Percentiles rank a stretch among this genome's conserved stretches.
These are phyloP conservation scores for Epichloe aotearoae DNA, from an alignment of 2,329 filamentous ascomycete genomes.

Conservation along the genomic window DNA sequence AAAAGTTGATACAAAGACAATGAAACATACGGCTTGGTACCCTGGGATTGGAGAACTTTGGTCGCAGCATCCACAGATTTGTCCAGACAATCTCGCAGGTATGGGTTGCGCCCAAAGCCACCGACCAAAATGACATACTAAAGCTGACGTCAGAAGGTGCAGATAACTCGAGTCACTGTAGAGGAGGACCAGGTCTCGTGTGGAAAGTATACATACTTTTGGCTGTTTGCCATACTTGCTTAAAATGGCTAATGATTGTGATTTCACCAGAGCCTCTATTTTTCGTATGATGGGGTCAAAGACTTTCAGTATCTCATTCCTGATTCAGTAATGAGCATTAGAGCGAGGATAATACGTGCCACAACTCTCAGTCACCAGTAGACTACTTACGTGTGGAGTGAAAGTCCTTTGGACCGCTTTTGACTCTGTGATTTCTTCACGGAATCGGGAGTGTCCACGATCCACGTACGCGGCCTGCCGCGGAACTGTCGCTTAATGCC, in stretches of 20 bases:
- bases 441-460: slow-evolving; percentile 9
- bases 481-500: slow-evolving; percentile 16
- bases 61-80: not conserved
- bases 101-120: slow-evolving; percentile 22
- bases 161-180: too few species aligned
- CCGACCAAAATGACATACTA: slow-evolving; percentile 27
- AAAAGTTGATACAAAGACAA: not conserved
- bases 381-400: not conserved
- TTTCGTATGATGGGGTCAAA: slow-evolving; percentile 12
- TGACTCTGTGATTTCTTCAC: not conserved
- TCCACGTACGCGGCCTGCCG: slow-evolving; percentile 8
- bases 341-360: not conserved
- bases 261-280: slow-evolving; percentile 11
- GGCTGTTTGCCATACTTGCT: slow-evolving; percentile 8
- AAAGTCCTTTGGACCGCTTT: not conserved
- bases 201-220: slow-evolving; percentile 12
- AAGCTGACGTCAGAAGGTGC: not conserved
- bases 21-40: slow-evolving; percentile 21
- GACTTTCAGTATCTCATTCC: not conserved
- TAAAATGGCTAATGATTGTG: slow-evolving; percentile 12
- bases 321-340: not conserved
- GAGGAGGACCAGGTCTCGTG: not conserved
- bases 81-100: slow-evolving; percentile 14
- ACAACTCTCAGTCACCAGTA: not conserved
- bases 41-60: slow-evolving; percentile 17